Base-by-base conservation (phyloP, 306 rosid genomes). In the Glycyrrhiza uralensis region DNA sequence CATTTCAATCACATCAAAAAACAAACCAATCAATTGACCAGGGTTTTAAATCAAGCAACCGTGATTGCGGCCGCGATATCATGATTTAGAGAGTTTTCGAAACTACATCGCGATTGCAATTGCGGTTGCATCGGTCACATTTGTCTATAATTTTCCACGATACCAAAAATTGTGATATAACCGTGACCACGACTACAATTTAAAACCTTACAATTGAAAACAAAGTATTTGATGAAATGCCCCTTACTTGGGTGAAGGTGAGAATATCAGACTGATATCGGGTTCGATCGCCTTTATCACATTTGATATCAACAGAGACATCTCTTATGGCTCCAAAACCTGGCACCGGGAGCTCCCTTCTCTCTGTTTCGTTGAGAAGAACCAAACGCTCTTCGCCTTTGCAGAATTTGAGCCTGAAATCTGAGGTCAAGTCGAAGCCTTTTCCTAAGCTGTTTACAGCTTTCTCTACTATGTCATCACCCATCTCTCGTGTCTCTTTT, bases 361-460 rank as follows among this genome's bases (percentile, higher is more conserved):
- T 79, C n/a, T 79, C 74, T 0, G 60, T n/a, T 60, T 88, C 87
- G 45, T 86, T 88, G 5, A 94, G 85, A 39, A 70, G 2, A 61
- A 91, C 80, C 56, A 94, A 69, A 26, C 92, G 81, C 1, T 72
- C 74, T 58, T 80, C 26, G 19, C 96, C 96, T 86, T 91, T 91
- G 84, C 95, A 91, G 76, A 83, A 94, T 6, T 87, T 67, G 29
- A 91, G 97, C 26, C 84, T 75, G 86, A 91, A 94, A 88, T 94
- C 99, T 7, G 95, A 87, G 13, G 97, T 84, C 4, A 94, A 50
- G 28, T 94, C 99, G 66, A 94, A 91, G 4, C 99, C 99, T 85
- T 77, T 91, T n/a, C 99, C 99, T 13, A 94, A 79, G 80, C 97
- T 80, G 36, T 57, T 74, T 0, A 91, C 15, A 61, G 92, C 95